A percentile compares a stretch with the other conserved stretches of the same genome.
Conservation (phyloP, 805 yeast species). For the Hanseniaspora jakobsenii region DNA sequence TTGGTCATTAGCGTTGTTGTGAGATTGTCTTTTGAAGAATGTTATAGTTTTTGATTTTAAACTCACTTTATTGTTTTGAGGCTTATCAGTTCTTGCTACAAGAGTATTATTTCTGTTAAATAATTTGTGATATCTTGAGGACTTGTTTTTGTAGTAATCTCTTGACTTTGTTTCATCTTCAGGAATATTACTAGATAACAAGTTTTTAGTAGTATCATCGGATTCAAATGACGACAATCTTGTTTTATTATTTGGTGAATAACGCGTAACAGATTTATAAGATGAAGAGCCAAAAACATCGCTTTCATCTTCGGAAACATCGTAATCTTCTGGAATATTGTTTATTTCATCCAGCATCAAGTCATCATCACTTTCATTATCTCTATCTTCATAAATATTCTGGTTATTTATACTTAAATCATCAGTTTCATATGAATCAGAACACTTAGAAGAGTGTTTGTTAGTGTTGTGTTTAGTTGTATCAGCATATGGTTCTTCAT, state of each 20-base stretch:
- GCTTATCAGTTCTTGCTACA: conserved; percentile 11
- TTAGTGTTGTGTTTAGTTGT: no score
- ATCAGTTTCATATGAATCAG: no score
- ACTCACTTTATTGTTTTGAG: conserved; percentile 2
- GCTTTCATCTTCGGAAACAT: conserved; percentile 25
- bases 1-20: not conserved
- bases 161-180: not conserved
- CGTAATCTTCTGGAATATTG: conserved; percentile 36
- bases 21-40: not conserved
- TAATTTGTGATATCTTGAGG: conserved; percentile 3
- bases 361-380: conserved; percentile 28
- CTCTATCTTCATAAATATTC: conserved; percentile 19
- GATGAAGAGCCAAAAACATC: no score
- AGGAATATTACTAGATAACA: not conserved
- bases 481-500: conserved; percentile 21
- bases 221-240: no score
- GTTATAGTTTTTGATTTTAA: conserved; percentile 7
- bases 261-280: no score
- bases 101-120: not conserved
- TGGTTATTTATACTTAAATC: not conserved
- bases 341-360: conserved; percentile 41
- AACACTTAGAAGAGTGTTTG: no score
- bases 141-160: not conserved
- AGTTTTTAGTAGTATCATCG: not conserved
- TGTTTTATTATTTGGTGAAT: no score